A percentile compares a stretch with the other conserved stretches of the same genome.
Evolutionary conservation across 805 yeast genomes (phyloP).

Genomic region (Wickerhamomyces silvicola): DNA sequence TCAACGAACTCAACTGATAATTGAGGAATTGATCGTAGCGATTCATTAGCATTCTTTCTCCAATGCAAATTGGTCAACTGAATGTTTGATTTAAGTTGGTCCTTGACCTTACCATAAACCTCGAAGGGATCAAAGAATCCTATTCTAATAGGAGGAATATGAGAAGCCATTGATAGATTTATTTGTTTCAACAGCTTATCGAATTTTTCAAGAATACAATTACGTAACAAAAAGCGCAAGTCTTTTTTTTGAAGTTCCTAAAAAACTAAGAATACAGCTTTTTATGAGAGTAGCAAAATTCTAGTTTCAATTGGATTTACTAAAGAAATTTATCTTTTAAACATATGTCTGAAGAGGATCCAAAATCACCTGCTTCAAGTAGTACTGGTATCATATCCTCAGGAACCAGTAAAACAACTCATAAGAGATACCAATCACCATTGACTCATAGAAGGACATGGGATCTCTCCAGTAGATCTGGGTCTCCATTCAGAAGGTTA

Average conservation of each 20-base stretch:
- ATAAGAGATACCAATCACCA: slow-evolving; percentile 12
- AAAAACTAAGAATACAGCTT: too few species aligned
- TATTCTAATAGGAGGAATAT: slow-evolving; percentile 20
- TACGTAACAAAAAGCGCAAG: too few species aligned
- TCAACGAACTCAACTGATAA: slow-evolving; percentile 50
- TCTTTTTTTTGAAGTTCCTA: too few species aligned
- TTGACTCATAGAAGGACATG: slow-evolving; percentile 16
- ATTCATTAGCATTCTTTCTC: slow-evolving; percentile 44
- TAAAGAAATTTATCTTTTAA: too few species aligned
- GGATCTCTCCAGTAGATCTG: slow-evolving; percentile 13
- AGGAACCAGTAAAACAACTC: too few species aligned
- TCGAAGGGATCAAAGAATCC: slow-evolving; percentile 76
- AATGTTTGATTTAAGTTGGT: slow-evolving; percentile 38
- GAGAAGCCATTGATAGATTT: neutral
- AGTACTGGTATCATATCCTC: too few species aligned
- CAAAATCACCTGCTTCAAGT: too few species aligned
- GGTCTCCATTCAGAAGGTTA: slow-evolving; percentile 20
- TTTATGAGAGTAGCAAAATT: too few species aligned
- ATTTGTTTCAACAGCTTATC: neutral
- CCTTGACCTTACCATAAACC: slow-evolving; percentile 39
- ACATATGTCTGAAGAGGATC: too few species aligned
- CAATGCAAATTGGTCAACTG: slow-evolving; percentile 67
- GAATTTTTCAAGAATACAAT: too few species aligned
- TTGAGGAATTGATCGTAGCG: slow-evolving; percentile 56
- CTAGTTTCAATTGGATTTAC: too few species aligned